Base-by-base conservation (phyloP, 2,329 filamentous ascomycete species). In the Alternaria ventricosa region DNA sequence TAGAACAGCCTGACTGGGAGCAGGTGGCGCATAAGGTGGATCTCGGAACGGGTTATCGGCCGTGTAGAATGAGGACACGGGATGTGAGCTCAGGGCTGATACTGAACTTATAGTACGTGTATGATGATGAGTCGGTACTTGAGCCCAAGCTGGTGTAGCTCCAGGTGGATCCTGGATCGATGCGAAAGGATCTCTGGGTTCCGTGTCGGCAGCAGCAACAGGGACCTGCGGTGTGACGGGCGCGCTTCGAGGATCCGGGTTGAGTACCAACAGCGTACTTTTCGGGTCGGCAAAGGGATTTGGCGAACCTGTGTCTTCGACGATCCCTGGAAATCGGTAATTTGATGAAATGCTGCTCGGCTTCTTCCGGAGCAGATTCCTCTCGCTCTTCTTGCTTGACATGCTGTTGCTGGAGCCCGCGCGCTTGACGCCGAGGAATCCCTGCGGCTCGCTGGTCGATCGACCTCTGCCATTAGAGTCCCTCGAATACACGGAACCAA, bases 401-500 rank as follows among this genome's bases (percentile, higher is more conserved):
- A 72, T 74, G 33, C 77, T 75, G 33, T 69, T 69, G n/a, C 70
- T 67, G n/a, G 75, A 74, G 22, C 64, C 70, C 28, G 70, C 63
- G 18, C 74, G 68, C 49, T 72, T 66, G 12, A 68, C 60, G 20
- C 69, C 69, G n/a, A 71, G 64, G 30, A 57, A 65, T 11, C 70
- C 72, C 20, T 76, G 71, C 11, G 72, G 65, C 50, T 80, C 76
- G 58, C 73, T 78, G 18, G 70, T 70, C 5, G 75, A 77, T 50
- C 72, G 67, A 23, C 62, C 70, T 45, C 73, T 71, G 15, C 68
- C 68, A 50, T 69, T 71, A 3, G 71, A 64, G 15, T 68, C 63
- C 6, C 70, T 71, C 10, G 77, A 77, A 60, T 79, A 79, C 3
- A 78, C 65, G 1, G 76, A 79, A 45, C 74, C 76, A 54, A 73